These are phyloP conservation scores for Myrica gale DNA, from an alignment of 306 rosid species.

Conservation along the genomic window DNA sequence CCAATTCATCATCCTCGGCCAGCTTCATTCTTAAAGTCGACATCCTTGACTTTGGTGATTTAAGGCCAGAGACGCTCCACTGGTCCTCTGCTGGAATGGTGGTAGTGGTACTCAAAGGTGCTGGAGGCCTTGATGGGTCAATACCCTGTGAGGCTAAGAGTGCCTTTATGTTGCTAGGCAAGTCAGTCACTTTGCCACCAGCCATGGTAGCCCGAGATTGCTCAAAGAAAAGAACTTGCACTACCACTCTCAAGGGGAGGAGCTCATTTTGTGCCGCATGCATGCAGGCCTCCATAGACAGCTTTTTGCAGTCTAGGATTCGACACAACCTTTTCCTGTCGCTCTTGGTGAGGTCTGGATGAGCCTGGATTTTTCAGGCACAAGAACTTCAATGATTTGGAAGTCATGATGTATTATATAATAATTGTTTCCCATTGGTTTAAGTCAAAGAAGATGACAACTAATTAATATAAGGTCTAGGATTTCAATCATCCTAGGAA, in stretches of 20 bases:
- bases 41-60: slow-evolving; percentile 75
- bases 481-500: neutral
- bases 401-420: neutral
- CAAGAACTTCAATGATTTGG: neutral
- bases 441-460: neutral
- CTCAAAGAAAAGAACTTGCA: slow-evolving; percentile 98
- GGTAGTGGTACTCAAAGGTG: slow-evolving; percentile 61
- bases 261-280: slow-evolving; percentile 98
- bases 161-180: slow-evolving; percentile 78
- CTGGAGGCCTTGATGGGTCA: slow-evolving; percentile 70
- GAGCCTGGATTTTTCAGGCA: slow-evolving; percentile 61
- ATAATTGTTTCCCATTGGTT: neutral
- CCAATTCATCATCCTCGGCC: slow-evolving; percentile 76
- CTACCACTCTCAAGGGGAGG: slow-evolving; percentile 90
- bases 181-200: slow-evolving; percentile 72
- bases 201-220: slow-evolving; percentile 78
- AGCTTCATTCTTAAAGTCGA: slow-evolving; percentile 92
- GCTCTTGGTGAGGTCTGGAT: slow-evolving; percentile 81
- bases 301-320: slow-evolving; percentile 88
- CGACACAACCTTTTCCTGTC: slow-evolving; percentile 92
- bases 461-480: neutral
- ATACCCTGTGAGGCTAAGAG: slow-evolving; percentile 74
- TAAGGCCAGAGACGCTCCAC: slow-evolving; percentile 83
- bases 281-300: slow-evolving; percentile 95
- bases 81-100: slow-evolving; percentile 71